These are phyloP conservation scores for Boletus rubropictus DNA, from an alignment of 768 basidiomycete genomes.

Conservation along the genomic window DNA sequence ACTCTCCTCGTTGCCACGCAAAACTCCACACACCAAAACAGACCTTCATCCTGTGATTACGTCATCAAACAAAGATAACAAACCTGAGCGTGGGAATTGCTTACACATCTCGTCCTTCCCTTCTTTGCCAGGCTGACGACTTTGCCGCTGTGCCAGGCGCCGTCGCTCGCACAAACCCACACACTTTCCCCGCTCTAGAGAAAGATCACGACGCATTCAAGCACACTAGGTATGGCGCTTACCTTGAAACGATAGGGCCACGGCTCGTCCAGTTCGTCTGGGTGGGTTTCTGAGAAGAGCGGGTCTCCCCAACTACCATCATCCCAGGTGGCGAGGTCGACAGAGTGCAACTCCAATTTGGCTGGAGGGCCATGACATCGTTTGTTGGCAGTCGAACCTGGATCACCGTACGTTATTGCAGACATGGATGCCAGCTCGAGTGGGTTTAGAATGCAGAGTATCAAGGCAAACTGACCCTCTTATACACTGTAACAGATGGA, in stretches of 20 bases:
- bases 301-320: conserved; percentile 19
- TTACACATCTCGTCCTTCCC: conserved; percentile 45
- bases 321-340: conserved; percentile 25
- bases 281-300: conserved; percentile 23
- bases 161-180: conserved; percentile 47
- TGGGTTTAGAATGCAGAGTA: not conserved
- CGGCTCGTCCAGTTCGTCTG: conserved; percentile 44
- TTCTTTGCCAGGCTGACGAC: conserved; percentile 41
- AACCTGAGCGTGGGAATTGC: conserved; percentile 3
- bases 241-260: conserved; percentile 49
- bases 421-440: conserved; percentile 4
- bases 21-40: conserved; percentile 53
- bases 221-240: not conserved
- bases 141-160: conserved; percentile 48
- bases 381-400: conserved; percentile 1
- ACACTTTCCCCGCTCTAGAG: conserved; percentile 42
- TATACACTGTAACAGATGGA: conserved; percentile 10
- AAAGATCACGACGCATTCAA: conserved; percentile 1
- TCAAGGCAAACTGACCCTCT: conserved; percentile 1
- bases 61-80: not conserved
- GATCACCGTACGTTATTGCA: not conserved
- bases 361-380: not conserved
- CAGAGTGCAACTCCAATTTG: conserved; percentile 11
- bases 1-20: conserved; percentile 31
- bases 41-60: conserved; percentile 39